Conservation (phyloP, 23 red algal genomes). For the Gracilariopsis chorda region DNA sequence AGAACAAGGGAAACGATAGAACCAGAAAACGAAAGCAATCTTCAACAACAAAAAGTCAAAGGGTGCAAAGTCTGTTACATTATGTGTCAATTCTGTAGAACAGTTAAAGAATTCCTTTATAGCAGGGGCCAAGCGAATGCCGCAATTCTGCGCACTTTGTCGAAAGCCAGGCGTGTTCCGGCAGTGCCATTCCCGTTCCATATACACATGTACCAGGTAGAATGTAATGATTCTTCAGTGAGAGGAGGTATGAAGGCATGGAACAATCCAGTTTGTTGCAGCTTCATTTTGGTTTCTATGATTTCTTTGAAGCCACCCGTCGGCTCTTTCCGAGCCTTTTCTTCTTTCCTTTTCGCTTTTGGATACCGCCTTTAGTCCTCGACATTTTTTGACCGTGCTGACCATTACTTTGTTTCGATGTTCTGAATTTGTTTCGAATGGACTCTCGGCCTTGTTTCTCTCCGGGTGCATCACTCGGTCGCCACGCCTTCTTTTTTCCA, state of each 20-base stretch:
- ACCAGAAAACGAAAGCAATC: too few species aligned
- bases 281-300: not conserved
- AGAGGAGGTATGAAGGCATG: not conserved
- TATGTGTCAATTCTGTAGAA: too few species aligned
- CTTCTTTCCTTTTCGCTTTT: conserved; percentile 22
- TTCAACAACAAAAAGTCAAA: too few species aligned
- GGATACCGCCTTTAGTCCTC: not conserved
- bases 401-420: not conserved
- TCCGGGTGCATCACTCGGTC: not conserved
- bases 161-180: too few species aligned
- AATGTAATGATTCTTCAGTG: not conserved
- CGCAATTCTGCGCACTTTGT: too few species aligned
- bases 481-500: conserved; percentile 43
- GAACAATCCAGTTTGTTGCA: not conserved
- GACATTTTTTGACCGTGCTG: not conserved
- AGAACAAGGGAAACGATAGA: too few species aligned
- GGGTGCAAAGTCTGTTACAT: too few species aligned
- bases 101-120: too few species aligned
- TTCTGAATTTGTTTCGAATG: not conserved
- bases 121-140: not conserved
- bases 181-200: too few species aligned
- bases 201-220: too few species aligned
- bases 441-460: not conserved
- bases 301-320: not conserved
- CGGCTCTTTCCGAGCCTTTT: conserved; percentile 38